Percentiles rank a stretch among this genome's conserved stretches.
Conservation (phyloP, 1,284 basidiomycete species). For the Austroboletus niveus region DNA sequence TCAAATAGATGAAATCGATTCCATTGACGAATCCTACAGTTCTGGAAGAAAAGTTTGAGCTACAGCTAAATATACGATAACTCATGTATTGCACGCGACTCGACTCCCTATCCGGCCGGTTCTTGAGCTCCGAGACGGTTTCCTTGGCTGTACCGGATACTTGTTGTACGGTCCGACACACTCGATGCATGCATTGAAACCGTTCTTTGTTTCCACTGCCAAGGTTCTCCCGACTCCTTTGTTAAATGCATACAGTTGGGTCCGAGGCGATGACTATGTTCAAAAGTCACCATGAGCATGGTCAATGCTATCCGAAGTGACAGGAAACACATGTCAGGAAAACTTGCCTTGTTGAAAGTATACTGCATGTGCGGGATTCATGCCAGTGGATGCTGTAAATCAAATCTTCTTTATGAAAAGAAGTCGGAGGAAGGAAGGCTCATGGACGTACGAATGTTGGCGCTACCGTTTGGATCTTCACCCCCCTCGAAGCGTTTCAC, state of each 20-base stretch:
- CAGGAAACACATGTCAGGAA: background rate
- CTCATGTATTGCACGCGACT: background rate
- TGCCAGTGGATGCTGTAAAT: slow-evolving; percentile 38
- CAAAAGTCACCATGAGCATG: slow-evolving; percentile 7
- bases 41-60: background rate
- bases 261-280: slow-evolving; percentile 30
- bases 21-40: background rate
- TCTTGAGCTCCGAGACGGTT: too few relatives aligned
- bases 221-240: slow-evolving; percentile 2
- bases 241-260: slow-evolving; percentile 31
- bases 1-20: background rate
- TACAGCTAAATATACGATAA: slow-evolving; percentile 4
- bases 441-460: slow-evolving; percentile 37
- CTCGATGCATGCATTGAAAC: too few relatives aligned
- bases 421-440: background rate
- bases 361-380: slow-evolving; percentile 39
- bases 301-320: background rate
- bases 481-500: slow-evolving; percentile 37
- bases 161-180: too few relatives aligned
- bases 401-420: background rate
- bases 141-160: background rate
- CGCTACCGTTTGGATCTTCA: slow-evolving; percentile 43
- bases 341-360: slow-evolving; percentile 44
- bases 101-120: too few relatives aligned
- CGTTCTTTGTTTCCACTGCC: slow-evolving; percentile 2